These are phyloP conservation scores for Linderina pennispora DNA, from an alignment of 192 early-diverging fungal genomes.

Conservation along the genomic window DNA sequence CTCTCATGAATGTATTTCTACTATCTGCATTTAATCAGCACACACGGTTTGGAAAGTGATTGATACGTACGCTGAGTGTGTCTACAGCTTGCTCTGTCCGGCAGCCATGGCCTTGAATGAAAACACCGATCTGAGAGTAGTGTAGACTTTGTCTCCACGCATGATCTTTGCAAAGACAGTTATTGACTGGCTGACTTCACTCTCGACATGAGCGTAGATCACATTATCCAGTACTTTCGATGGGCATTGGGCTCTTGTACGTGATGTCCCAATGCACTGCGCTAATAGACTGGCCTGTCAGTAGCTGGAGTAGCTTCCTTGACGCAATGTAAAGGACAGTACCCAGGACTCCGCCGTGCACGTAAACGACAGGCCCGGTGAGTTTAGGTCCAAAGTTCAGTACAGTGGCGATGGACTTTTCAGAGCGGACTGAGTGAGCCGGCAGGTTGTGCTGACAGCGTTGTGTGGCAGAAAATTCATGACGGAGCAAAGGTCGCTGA, in stretches of 20 bases:
- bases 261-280: slow-evolving; percentile 9
- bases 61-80: no score
- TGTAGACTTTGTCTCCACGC: background rate
- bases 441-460: slow-evolving; percentile 1
- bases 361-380: slow-evolving; percentile 15
- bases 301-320: background rate
- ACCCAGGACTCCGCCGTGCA: slow-evolving; percentile 26
- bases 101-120: no score
- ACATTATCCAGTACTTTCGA: slow-evolving; percentile 3
- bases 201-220: slow-evolving; percentile 15
- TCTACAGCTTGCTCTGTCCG: no score
- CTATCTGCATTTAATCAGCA: no score
- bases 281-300: slow-evolving; percentile 1
- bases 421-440: background rate
- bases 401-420: background rate
- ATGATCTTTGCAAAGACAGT: slow-evolving; percentile 11
- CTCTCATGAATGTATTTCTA: no score
- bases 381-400: slow-evolving; percentile 11
- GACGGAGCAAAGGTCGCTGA: slow-evolving; percentile 6
- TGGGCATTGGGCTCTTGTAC: slow-evolving; percentile 12
- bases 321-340: slow-evolving; percentile 25
- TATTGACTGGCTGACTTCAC: background rate
- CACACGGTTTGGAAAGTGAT: no score
- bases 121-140: slow-evolving; percentile 25
- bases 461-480: slow-evolving; percentile 19